Conservation (phyloP, 108 stramenopile genomes). For the Skeletonema grethae region DNA sequence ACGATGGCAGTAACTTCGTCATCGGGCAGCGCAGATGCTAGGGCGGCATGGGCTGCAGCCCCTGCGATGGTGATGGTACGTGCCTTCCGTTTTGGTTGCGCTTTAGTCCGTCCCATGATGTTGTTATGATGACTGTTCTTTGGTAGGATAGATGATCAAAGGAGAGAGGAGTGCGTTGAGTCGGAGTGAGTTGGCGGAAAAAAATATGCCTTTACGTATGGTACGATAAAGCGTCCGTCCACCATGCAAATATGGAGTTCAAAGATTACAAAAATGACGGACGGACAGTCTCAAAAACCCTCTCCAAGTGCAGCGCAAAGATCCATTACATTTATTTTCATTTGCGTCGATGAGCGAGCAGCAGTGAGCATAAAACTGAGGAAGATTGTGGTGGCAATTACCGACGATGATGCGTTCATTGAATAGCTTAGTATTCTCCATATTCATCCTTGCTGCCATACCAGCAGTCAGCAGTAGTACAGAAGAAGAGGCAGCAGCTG, state of each 20-base stretch:
- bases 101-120: slow-evolving; percentile 8
- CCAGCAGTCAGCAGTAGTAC: neutral
- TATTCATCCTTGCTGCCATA: neutral
- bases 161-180: neutral
- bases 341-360: too few relatives aligned
- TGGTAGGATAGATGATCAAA: neutral
- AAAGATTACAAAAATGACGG: too few relatives aligned
- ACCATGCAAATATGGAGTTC: too few relatives aligned
- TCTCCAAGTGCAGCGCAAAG: too few relatives aligned
- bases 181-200: too few relatives aligned
- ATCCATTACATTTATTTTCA: too few relatives aligned
- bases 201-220: too few relatives aligned
- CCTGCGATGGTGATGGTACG: slow-evolving; percentile 3
- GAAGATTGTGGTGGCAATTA: too few relatives aligned
- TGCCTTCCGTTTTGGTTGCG: slow-evolving; percentile 7
- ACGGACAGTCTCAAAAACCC: too few relatives aligned
- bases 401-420: neutral
- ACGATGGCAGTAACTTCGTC: neutral
- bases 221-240: too few relatives aligned
- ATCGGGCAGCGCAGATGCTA: neutral
- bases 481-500: neutral
- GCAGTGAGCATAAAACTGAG: too few relatives aligned
- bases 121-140: neutral
- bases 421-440: neutral
- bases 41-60: slow-evolving; percentile 10